These are phyloP conservation scores for Beta corolliflora DNA, from an alignment of 179 eudicot species.

Conservation along the genomic window DNA sequence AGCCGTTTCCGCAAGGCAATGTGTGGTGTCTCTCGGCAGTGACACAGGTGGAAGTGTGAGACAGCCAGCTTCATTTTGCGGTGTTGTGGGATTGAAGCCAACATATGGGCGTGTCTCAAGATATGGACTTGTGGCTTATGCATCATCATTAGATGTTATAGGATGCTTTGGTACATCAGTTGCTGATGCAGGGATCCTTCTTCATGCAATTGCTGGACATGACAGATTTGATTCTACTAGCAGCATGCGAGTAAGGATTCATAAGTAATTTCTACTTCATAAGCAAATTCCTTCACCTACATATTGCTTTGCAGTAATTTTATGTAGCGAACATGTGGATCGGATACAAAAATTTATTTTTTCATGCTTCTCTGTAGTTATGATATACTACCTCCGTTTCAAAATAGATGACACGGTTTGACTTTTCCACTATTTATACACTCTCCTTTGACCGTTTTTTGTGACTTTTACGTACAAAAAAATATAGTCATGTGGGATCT, in stretches of 20 bases:
- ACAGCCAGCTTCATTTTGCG: constrained; percentile 98
- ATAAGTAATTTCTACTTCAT: not conserved
- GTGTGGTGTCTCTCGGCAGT: constrained; percentile 89
- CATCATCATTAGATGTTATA: constrained; percentile 91
- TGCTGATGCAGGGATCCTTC: constrained; percentile 91
- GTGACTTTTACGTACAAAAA: too few species aligned
- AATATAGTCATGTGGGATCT: too few species aligned
- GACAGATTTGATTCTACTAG: constrained; percentile 91
- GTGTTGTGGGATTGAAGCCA: constrained; percentile 97
- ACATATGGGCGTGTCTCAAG: constrained; percentile 98
- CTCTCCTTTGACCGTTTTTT: too few species aligned
- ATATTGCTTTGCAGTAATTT: not conserved
- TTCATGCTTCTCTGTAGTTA: not conserved
- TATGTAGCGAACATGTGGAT: not conserved
- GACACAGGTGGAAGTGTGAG: constrained; percentile 99
- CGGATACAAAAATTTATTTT: not conserved
- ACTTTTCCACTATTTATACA: too few species aligned
- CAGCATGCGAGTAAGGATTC: constrained; percentile 62
- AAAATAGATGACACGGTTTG: too few species aligned
- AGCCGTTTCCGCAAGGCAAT: constrained; percentile 96
- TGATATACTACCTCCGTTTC: not conserved
- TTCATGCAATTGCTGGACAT: constrained; percentile 78
- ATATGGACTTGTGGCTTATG: constrained; percentile 97
- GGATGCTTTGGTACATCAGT: constrained; percentile 99
- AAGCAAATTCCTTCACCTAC: not conserved